Evolutionary conservation across 2,329 filamentous ascomycete genomes (phyloP), one percentile per base, ranked within the genome.

Genomic region (Moelleriella libera): DNA sequence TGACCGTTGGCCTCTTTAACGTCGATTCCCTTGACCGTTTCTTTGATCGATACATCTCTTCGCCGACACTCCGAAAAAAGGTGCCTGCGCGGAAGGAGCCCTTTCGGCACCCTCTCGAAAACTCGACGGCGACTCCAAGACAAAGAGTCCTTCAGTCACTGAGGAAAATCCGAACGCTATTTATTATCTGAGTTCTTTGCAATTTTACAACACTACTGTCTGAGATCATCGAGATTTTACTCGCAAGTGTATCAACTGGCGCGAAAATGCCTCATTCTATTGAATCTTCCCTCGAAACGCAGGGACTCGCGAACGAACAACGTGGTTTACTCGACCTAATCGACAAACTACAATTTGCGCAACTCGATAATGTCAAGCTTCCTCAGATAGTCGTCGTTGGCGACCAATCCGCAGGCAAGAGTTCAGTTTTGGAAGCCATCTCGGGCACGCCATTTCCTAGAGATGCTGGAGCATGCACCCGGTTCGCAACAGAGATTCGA

Each of bases 301-400:
- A 68, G 53, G 70, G 70, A 50, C 67, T 75, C 44, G 71, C 69
- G 42, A 63, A 69, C 49, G 75, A 80, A 55, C 75, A 80, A 60
- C 67, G 71, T 7, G 68, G 68, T 12, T 67, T 82, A 40, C 66
- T 81, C 41, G 74, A 82, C 52, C 70, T 75, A 44, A 69, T 80
- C 48, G 72, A 76, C 50, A 70, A 71, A 47, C 66, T 80, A n/a
- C 68, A 72, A 57, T 68, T 73, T 59, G 62, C 68, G 51, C 66
- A 76, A 57, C 60, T 75, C 58, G 64, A 76, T 55, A 70, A 72
- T 57, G 64, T 74, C 54, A 68, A 70, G 44, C 65, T 80, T 0
- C 76, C 76, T 1, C 76, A 82, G 55, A 75, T 82, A 37, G 76
- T 82, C 44, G 77, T 82, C 29, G 78, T 79, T 34, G 78, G 78